Conservation (phyloP, 2,329 filamentous ascomycete genomes). For the Allantophomopsis lycopodina region DNA sequence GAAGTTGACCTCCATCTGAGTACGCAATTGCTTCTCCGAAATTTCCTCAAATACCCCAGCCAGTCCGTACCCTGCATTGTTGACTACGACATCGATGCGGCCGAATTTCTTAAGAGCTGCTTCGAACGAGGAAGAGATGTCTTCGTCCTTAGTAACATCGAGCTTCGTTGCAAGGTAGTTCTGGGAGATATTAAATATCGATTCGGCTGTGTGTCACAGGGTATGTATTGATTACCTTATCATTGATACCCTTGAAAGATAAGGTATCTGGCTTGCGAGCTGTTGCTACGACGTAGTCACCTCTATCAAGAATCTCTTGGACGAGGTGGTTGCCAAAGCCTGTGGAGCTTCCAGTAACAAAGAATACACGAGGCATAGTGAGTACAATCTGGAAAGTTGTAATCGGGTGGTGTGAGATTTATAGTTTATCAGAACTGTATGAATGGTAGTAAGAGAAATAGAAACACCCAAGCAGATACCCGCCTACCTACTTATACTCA, state of each 20-base stretch:
- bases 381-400: too few species aligned
- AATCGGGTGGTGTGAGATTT: too few species aligned
- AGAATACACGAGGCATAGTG: slow-evolving; percentile 23
- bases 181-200: slow-evolving; percentile 1
- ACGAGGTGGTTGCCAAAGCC: slow-evolving; percentile 29
- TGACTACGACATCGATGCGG: slow-evolving; percentile 43
- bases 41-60: slow-evolving; percentile 36
- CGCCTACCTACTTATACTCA: too few species aligned
- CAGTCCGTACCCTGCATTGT: slow-evolving; percentile 47
- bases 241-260: slow-evolving; percentile 21
- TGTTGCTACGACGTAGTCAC: slow-evolving; percentile 31
- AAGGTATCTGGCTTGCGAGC: slow-evolving; percentile 22
- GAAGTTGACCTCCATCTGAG: slow-evolving; percentile 45
- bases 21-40: slow-evolving; percentile 30
- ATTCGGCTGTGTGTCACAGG: not conserved
- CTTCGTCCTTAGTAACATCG: slow-evolving; percentile 37
- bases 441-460: too few species aligned
- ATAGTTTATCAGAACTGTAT: too few species aligned
- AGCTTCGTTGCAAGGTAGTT: slow-evolving; percentile 34
- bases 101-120: slow-evolving; percentile 31
- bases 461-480: too few species aligned
- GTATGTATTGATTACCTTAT: slow-evolving; percentile 9
- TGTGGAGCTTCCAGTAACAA: slow-evolving; percentile 33
- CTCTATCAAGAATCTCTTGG: slow-evolving; percentile 22
- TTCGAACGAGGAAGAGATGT: slow-evolving; percentile 19